Conservation (phyloP, 225 moss, liverwort and hornwort species). For the Takakia lepidozioides region DNA sequence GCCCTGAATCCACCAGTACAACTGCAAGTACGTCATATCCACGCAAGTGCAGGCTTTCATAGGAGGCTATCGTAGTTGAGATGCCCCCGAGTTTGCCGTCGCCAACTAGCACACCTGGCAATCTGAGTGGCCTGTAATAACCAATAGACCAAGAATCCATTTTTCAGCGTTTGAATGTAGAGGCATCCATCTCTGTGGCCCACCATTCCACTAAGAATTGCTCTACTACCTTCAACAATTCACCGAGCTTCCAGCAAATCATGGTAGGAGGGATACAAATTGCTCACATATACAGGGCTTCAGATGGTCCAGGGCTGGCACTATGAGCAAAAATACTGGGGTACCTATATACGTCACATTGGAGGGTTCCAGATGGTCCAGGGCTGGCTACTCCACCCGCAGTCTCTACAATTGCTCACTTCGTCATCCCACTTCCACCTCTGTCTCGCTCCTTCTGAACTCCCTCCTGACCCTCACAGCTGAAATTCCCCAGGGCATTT, state of each 20-base stretch:
- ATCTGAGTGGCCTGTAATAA: slow-evolving; percentile 72
- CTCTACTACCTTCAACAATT: too few relatives aligned
- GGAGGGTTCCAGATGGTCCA: slow-evolving; percentile 89
- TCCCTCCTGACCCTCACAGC: slow-evolving; percentile 10
- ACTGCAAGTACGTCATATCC: slow-evolving; percentile 81
- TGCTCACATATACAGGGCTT: too few relatives aligned
- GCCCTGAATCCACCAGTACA: slow-evolving; percentile 65
- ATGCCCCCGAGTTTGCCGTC: slow-evolving; percentile 94
- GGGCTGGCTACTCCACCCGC: slow-evolving; percentile 95
- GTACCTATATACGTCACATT: slow-evolving; percentile 92
- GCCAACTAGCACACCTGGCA: slow-evolving; percentile 84
- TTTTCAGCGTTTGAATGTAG: too few relatives aligned
- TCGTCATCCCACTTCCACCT: slow-evolving; percentile 15
- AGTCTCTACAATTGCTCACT: slow-evolving; percentile 87
- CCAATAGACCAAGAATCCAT: too few relatives aligned
- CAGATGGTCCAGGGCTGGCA: too few relatives aligned
- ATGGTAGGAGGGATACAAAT: too few relatives aligned
- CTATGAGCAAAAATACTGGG: too few relatives aligned
- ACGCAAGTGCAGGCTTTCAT: slow-evolving; percentile 66
- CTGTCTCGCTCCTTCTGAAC: slow-evolving; percentile 8
- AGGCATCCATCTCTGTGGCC: too few relatives aligned
- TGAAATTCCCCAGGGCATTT: slow-evolving; percentile 31
- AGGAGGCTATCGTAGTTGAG: slow-evolving; percentile 72
- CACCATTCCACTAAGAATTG: too few relatives aligned
- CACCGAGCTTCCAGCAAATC: too few relatives aligned